Evolutionary conservation across 2,329 filamentous ascomycete species (phyloP).

Genomic region (Aspergillus fructus): DNA sequence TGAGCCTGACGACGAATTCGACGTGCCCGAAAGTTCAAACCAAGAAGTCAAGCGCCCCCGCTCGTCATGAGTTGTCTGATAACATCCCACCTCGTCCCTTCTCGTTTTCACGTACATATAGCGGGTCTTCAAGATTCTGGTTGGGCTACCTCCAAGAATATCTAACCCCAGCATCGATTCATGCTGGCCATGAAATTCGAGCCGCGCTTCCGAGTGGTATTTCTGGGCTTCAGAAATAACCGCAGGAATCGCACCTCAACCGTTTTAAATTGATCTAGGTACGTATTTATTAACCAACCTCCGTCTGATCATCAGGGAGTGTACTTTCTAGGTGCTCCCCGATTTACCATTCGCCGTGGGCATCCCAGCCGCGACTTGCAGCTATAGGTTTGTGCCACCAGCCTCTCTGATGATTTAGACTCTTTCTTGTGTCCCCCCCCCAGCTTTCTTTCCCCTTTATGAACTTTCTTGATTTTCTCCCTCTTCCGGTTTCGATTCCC

Average conservation of each 20-base stretch:
- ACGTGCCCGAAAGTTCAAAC: constrained; percentile 22
- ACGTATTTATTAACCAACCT: constrained; percentile 15
- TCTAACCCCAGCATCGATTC: constrained; percentile 11
- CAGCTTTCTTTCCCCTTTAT: not conserved
- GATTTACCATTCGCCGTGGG: not conserved
- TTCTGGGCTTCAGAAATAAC: not conserved
- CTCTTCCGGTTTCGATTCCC: not conserved
- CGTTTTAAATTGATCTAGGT: constrained; percentile 12
- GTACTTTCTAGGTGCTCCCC: constrained; percentile 5
- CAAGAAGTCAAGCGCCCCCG: constrained; percentile 56
- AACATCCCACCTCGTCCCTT: constrained; percentile 3
- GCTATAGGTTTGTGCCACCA: constrained; percentile 21
- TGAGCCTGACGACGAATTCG: constrained; percentile 36
- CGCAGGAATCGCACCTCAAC: not conserved
- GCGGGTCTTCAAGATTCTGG: not conserved
- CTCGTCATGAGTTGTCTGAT: constrained; percentile 35
- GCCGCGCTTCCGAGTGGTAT: not conserved
- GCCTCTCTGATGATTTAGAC: constrained; percentile 4
- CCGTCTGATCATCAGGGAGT: constrained; percentile 1
- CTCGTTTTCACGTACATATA: not conserved
- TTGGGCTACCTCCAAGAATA: not conserved
- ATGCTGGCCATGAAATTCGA: constrained; percentile 5
- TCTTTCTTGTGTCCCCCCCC: not conserved
- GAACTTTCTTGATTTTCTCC: not conserved
- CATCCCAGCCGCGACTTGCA: constrained; percentile 7